These are phyloP conservation scores for Xylaria longipes DNA, from an alignment of 495 filamentous ascomycete genomes.

Conservation along the genomic window DNA sequence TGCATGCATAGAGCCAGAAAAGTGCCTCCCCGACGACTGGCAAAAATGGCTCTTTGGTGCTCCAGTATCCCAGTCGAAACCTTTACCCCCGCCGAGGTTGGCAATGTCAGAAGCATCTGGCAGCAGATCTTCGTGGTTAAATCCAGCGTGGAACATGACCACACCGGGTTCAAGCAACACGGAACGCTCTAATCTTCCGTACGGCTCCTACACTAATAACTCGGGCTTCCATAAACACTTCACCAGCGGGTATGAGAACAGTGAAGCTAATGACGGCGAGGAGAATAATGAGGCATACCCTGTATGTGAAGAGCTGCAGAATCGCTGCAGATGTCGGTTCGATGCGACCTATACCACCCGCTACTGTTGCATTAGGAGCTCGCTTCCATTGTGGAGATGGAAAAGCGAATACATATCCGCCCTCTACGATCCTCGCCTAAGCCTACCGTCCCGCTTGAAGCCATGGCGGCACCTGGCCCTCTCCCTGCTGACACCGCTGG, in stretches of 20 bases:
- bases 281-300: neutral
- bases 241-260: neutral
- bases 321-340: neutral
- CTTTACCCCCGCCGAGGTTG: neutral
- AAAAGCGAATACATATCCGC: neutral
- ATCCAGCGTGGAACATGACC: neutral
- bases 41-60: conserved; percentile 10
- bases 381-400: neutral
- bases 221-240: neutral
- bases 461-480: neutral
- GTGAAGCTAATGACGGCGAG: neutral
- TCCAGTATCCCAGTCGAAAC: neutral
- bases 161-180: conserved; percentile 15
- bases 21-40: conserved; percentile 15
- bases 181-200: conserved; percentile 14
- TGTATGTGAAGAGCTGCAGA: neutral
- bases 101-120: conserved; percentile 22
- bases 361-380: neutral
- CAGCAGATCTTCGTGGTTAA: conserved; percentile 1
- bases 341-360: neutral
- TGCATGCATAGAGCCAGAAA: conserved; percentile 6
- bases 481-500: neutral
- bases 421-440: neutral
- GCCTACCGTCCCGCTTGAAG: neutral
- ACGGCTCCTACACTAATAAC: neutral